Conservation (phyloP, 2,329 filamentous ascomycete species). For the Helotiales sp. region DNA sequence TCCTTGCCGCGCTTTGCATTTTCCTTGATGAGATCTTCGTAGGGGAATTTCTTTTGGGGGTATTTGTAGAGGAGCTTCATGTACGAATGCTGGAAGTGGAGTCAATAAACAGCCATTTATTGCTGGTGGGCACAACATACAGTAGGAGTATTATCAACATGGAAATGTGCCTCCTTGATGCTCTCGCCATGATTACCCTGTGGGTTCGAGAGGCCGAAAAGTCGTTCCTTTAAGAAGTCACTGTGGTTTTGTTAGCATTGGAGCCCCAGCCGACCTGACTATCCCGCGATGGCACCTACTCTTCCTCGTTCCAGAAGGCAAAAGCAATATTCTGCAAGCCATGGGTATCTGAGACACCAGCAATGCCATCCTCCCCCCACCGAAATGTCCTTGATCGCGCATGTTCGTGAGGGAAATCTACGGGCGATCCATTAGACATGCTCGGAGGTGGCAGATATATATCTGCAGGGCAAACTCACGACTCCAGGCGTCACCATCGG, state of each 20-base stretch:
- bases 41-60: constrained; percentile 88
- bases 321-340: constrained; percentile 92
- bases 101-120: constrained; percentile 14
- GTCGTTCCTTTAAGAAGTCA: constrained; percentile 89
- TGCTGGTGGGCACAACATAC: constrained; percentile 28
- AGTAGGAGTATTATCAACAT: constrained; percentile 87
- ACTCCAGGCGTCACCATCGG: constrained; percentile 93
- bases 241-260: constrained; percentile 54
- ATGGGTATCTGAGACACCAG: constrained; percentile 91
- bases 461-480: constrained; percentile 63
- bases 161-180: constrained; percentile 95
- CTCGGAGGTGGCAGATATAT: background rate
- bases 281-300: constrained; percentile 59
- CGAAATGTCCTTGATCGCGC: constrained; percentile 86
- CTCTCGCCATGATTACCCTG: constrained; percentile 98
- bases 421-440: constrained; percentile 37
- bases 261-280: background rate
- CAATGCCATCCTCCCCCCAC: constrained; percentile 97
- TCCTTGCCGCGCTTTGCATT: constrained; percentile 77
- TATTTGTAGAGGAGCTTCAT: constrained; percentile 99
- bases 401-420: constrained; percentile 93
- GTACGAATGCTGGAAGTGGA: constrained; percentile 77
- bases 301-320: constrained; percentile 97
- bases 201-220: constrained; percentile 94
- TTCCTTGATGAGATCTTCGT: constrained; percentile 83